Conservation (phyloP, 495 filamentous ascomycete species). For the Aspergillus taichungensis region DNA sequence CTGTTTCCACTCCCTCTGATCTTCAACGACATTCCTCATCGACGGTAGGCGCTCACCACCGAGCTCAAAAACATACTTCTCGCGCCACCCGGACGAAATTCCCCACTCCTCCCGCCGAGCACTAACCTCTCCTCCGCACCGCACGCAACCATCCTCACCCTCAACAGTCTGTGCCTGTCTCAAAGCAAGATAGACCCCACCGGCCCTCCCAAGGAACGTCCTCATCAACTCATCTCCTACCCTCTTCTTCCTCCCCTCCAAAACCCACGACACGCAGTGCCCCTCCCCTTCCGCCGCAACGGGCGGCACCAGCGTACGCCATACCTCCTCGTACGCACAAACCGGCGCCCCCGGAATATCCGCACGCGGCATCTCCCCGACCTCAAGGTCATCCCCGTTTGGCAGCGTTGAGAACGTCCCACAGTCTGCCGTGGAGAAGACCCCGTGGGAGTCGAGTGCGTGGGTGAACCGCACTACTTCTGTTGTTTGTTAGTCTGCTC, state of each 20-base stretch:
- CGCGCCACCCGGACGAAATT: constrained; percentile 13
- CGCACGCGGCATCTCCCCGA: constrained; percentile 29
- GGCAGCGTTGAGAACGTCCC: constrained; percentile 29
- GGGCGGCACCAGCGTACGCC: constrained; percentile 26
- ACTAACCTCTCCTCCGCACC: constrained; percentile 25
- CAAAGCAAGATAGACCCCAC: constrained; percentile 30
- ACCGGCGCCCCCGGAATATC: constrained; percentile 28
- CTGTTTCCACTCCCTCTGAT: constrained; percentile 5
- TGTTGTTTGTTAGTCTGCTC: constrained; percentile 4
- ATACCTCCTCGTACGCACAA: constrained; percentile 31
- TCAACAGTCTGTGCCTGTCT: constrained; percentile 20
- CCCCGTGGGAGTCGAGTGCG: constrained; percentile 31
- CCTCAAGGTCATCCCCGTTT: constrained; percentile 35
- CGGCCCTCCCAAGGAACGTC: constrained; percentile 30
- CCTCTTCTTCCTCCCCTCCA: constrained; percentile 21
- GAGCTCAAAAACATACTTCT: constrained; percentile 20
- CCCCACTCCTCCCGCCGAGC: constrained; percentile 30
- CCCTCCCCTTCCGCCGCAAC: constrained; percentile 14
- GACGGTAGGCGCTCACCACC: constrained; percentile 17
- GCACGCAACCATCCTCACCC: constrained; percentile 9
- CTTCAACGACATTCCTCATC: constrained; percentile 11
- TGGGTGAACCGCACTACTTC: constrained; percentile 33
- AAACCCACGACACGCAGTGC: constrained; percentile 26
- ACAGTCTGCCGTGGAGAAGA: constrained; percentile 29
- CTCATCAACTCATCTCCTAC: constrained; percentile 19